Evolutionary conservation across 495 filamentous ascomycete genomes (phyloP).

Genomic region (Choiromyces venosus): DNA sequence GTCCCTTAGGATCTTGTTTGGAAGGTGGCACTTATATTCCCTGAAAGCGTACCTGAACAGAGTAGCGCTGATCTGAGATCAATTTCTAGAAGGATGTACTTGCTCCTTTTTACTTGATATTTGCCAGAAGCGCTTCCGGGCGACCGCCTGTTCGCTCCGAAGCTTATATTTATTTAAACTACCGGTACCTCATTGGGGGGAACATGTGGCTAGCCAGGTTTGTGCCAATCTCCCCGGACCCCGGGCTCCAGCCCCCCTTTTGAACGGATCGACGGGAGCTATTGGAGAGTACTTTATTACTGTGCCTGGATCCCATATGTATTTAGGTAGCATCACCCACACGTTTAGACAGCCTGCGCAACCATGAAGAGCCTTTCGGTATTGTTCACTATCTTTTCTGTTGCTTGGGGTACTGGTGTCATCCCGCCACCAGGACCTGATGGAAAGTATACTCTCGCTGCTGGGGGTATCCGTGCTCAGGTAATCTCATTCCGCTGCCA

Average conservation of each 20-base stretch:
- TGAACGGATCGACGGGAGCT: too few relatives aligned
- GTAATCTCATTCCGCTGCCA: constrained; percentile 32
- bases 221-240: too few relatives aligned
- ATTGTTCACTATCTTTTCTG: constrained; percentile 18
- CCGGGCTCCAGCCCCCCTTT: too few relatives aligned
- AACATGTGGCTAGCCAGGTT: too few relatives aligned
- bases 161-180: background rate
- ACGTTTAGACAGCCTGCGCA: background rate
- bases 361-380: constrained; percentile 29
- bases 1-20: background rate
- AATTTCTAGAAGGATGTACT: background rate
- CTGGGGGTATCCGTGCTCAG: constrained; percentile 52
- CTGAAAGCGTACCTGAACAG: background rate
- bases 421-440: constrained; percentile 41
- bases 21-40: background rate
- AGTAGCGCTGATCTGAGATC: background rate
- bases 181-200: too few relatives aligned
- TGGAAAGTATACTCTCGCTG: constrained; percentile 50
- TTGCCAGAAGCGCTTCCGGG: background rate
- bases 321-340: too few relatives aligned
- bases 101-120: background rate
- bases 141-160: background rate
- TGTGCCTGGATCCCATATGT: too few relatives aligned
- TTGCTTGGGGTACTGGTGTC: constrained; percentile 7
- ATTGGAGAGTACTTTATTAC: too few relatives aligned